Percentiles rank a stretch among this genome's conserved stretches.
Evolutionary conservation across 2,329 filamentous ascomycete species (phyloP).

Genomic region (Trichoderma arundinaceum): DNA sequence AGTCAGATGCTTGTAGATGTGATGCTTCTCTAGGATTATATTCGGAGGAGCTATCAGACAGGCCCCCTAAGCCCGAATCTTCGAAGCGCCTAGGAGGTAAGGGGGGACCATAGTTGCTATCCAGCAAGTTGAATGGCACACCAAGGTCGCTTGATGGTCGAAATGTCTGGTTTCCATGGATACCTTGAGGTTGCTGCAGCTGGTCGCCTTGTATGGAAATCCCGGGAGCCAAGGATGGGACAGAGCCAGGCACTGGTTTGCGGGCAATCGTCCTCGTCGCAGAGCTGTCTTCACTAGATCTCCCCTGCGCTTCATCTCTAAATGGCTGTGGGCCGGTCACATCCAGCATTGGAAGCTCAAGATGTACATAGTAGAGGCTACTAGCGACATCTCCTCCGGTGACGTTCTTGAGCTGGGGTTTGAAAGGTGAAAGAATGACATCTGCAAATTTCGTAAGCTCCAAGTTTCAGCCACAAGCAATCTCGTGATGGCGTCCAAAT

Average conservation of each 20-base stretch:
- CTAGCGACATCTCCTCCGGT: slow-evolving; percentile 84
- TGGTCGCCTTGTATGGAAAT: slow-evolving; percentile 30
- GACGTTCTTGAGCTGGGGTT: slow-evolving; percentile 86
- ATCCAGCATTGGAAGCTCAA: slow-evolving; percentile 62
- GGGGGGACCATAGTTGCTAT: slow-evolving; percentile 32
- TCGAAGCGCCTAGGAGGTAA: slow-evolving; percentile 30
- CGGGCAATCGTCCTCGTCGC: slow-evolving; percentile 55
- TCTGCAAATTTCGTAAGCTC: slow-evolving; percentile 58
- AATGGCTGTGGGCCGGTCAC: slow-evolving; percentile 40
- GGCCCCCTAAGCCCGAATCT: slow-evolving; percentile 28
- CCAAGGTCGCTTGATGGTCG: slow-evolving; percentile 29
- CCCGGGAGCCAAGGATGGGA: slow-evolving; percentile 41
- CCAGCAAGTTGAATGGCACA: slow-evolving; percentile 35
- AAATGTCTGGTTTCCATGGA: neutral
- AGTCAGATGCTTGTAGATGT: slow-evolving; percentile 34
- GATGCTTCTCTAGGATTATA: slow-evolving; percentile 30
- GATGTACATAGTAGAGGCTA: slow-evolving; percentile 90
- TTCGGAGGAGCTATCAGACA: slow-evolving; percentile 20
- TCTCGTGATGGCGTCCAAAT: slow-evolving; percentile 35
- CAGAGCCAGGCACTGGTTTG: slow-evolving; percentile 55
- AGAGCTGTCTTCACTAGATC: slow-evolving; percentile 53
- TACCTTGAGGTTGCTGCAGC: neutral
- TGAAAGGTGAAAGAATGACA: slow-evolving; percentile 88
- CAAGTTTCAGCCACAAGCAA: slow-evolving; percentile 10
- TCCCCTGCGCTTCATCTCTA: slow-evolving; percentile 43